phyloP scores from a whole-genome alignment of 768 basidiomycete species.

The Panaeolus cyanescens region DNA sequence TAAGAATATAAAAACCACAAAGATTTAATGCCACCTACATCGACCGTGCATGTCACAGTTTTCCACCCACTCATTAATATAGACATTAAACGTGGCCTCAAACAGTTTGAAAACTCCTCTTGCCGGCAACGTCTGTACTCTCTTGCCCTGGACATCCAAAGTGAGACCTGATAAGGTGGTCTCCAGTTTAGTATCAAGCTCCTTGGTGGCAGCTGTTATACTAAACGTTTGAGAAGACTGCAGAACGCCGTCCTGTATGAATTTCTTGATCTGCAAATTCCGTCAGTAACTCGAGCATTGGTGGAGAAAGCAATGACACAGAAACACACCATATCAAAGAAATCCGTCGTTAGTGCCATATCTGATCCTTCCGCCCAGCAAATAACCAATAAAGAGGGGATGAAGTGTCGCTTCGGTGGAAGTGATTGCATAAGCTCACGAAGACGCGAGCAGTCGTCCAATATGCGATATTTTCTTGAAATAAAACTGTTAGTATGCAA shows the following conservation, averaged over 20 bases:
- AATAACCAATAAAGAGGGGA: constrained; percentile 62
- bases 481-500: neutral
- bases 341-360: constrained; percentile 44
- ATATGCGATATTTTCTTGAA: constrained; percentile 63
- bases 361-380: constrained; percentile 55
- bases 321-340: constrained; percentile 58
- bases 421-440: constrained; percentile 61
- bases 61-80: constrained; percentile 49
- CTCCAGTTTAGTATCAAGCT: constrained; percentile 59
- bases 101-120: constrained; percentile 44
- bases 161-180: constrained; percentile 39
- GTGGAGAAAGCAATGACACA: neutral
- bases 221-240: constrained; percentile 44
- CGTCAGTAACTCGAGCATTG: neutral
- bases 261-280: constrained; percentile 45
- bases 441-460: constrained; percentile 74
- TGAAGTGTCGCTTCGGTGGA: constrained; percentile 56
- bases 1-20: constrained; percentile 4
- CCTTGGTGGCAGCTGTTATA: constrained; percentile 52
- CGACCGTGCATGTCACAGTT: constrained; percentile 40
- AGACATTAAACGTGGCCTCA: constrained; percentile 36
- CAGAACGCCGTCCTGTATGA: constrained; percentile 44
- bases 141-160: constrained; percentile 60
- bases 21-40: constrained; percentile 38
- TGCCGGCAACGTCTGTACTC: constrained; percentile 39